phyloP scores from a whole-genome alignment of 352 stramenopile species.

The Phytophthora chlamydospora region DNA sequence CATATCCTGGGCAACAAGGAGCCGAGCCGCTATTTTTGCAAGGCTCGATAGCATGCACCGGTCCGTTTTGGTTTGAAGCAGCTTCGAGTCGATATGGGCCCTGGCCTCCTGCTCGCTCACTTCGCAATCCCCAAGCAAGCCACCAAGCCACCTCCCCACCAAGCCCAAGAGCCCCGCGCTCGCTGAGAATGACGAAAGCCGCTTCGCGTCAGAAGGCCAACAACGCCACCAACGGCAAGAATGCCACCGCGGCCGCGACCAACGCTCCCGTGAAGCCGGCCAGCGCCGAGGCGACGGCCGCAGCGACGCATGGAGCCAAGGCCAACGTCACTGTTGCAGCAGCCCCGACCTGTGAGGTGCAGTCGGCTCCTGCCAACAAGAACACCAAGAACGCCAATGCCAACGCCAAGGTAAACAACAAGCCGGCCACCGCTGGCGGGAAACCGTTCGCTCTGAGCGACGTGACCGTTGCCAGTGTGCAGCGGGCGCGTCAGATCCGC shows the following conservation, averaged over 20 bases:
- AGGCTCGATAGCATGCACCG: too few relatives aligned
- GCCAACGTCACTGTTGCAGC: not conserved
- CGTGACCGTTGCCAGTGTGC: constrained; percentile 1
- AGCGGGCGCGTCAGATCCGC: constrained; percentile 25
- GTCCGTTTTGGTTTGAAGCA: too few relatives aligned
- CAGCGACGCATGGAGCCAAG: not conserved
- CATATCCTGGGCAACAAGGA: too few relatives aligned
- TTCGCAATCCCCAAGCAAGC: constrained; percentile 10
- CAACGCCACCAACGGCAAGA: constrained; percentile 3
- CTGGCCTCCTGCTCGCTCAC: not conserved
- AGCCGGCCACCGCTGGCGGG: too few relatives aligned
- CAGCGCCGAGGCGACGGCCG: not conserved
- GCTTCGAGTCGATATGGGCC: too few relatives aligned
- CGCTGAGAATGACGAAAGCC: constrained; percentile 1
- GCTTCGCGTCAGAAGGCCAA: constrained; percentile 3
- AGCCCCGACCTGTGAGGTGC: not conserved
- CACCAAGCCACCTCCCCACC: not conserved
- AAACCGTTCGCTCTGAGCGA: constrained; percentile 7
- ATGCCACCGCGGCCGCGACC: not conserved
- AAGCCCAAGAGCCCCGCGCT: constrained; percentile 2
- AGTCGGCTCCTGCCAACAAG: not conserved
- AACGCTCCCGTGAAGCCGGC: constrained; percentile 1
- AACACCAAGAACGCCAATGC: constrained; percentile 4
- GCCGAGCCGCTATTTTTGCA: too few relatives aligned
- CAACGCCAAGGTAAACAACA: not conserved